Conservation (phyloP, 805 yeast species). For the Metschnikowia shivogae region DNA sequence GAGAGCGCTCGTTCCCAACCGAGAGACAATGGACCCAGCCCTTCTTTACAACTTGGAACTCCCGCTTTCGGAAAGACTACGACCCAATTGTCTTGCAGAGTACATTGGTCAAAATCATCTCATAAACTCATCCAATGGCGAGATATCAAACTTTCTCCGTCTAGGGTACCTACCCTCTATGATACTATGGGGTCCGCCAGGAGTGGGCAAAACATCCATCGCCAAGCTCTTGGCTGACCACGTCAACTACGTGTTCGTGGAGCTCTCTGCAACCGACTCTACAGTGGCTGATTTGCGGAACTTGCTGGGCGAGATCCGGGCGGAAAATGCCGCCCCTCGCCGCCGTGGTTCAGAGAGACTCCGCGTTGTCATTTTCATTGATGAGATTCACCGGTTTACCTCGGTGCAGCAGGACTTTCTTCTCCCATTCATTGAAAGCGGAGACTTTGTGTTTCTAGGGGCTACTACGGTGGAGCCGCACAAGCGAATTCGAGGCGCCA, state of each 20-base stretch:
- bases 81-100: slow-evolving; percentile 68
- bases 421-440: slow-evolving; percentile 78
- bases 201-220: slow-evolving; percentile 89
- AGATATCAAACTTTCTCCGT: slow-evolving; percentile 59
- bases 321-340: slow-evolving; percentile 42
- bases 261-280: slow-evolving; percentile 79
- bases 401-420: slow-evolving; percentile 86
- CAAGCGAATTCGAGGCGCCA: slow-evolving; percentile 74
- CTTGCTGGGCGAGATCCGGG: slow-evolving; percentile 47
- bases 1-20: too few relatives aligned
- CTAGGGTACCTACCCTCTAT: slow-evolving; percentile 74
- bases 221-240: slow-evolving; percentile 60
- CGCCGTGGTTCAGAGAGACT: slow-evolving; percentile 11
- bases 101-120: slow-evolving; percentile 86
- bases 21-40: too few relatives aligned
- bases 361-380: slow-evolving; percentile 64
- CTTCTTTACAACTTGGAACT: background rate
- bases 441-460: slow-evolving; percentile 78
- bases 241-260: slow-evolving; percentile 60
- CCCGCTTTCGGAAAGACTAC: slow-evolving; percentile 74
- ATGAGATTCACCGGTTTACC: slow-evolving; percentile 88
- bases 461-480: slow-evolving; percentile 84
- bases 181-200: slow-evolving; percentile 94
- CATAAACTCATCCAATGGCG: slow-evolving; percentile 53
- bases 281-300: slow-evolving; percentile 63